Evolutionary conservation across 305 asterid genomes (phyloP), one percentile per base, ranked within the genome.

Genomic region (Euphrasia arctica): DNA sequence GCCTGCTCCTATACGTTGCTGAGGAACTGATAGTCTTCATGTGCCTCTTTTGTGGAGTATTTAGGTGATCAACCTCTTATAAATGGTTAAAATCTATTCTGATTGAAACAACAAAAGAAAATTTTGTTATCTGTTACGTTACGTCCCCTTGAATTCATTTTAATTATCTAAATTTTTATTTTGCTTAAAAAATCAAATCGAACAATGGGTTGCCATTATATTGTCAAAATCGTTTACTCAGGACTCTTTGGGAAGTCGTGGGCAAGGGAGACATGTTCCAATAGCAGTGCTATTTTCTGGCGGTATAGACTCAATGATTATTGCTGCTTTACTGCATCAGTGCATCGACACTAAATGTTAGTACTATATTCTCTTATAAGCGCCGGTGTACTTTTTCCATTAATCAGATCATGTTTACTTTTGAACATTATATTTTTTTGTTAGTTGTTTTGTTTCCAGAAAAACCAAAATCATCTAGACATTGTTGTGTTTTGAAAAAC

Each of bases 271-370:
- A 74, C 39, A 52, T 79, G 79, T 88, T 80, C 98, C 98, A 13
- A 72, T 92, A 29, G 97, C 95, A n/a, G 95, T 89, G 71, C 88
- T 92, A 45, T 92, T 89, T 85, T 92, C 98, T 65, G 98, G 98
- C 59, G 98, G 98, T 64, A 69, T 92, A 62, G 98, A 92, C 82
- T 89, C 96, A 45, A 92, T 92, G 98, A 87, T 92, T 68, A 82
- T 92, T 75, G 92, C 97, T 66, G 96, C 94, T 12, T 74, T 92
- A 71, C 78, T 83, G 70, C 86, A 92, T 80, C 84, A 81, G 72
- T 92, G 97, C 84, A 76, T 89, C 64, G 83, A 82, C 81, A 68
- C 86, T 62, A 76, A 83, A 65, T 84, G 98, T 92, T 74, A 81
- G 91, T 51, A 54, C 72, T 68, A 34, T 61, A 50, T 55, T 51